A percentile compares a stretch with the other conserved stretches of the same genome.
These are phyloP conservation scores for Xerocomus brunneocitrinus DNA, from an alignment of 768 basidiomycete species.

Conservation along the genomic window DNA sequence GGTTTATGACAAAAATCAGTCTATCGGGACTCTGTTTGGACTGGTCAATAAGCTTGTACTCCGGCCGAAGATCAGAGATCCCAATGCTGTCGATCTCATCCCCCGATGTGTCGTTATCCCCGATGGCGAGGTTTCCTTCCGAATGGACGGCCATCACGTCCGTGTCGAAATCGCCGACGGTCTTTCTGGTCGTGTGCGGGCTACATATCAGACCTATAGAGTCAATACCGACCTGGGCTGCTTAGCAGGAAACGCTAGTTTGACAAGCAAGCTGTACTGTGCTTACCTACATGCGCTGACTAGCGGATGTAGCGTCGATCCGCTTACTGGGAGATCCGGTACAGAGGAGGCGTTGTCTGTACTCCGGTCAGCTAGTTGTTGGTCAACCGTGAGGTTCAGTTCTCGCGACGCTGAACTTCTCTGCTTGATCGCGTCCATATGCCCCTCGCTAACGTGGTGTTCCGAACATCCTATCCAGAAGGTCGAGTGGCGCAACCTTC, in stretches of 20 bases:
- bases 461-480: constrained; percentile 38
- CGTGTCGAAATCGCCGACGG: constrained; percentile 1
- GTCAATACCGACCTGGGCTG: constrained; percentile 28
- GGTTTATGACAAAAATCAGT: constrained; percentile 38
- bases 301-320: constrained; percentile 37
- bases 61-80: constrained; percentile 15
- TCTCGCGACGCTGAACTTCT: constrained; percentile 29
- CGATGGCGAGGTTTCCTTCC: constrained; percentile 19
- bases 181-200: neutral
- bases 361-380: constrained; percentile 33
- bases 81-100: neutral
- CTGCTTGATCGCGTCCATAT: constrained; percentile 29
- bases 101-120: constrained; percentile 36
- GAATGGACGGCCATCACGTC: constrained; percentile 8
- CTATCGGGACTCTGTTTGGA: constrained; percentile 40
- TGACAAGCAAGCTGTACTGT: constrained; percentile 31
- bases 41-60: constrained; percentile 37
- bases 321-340: constrained; percentile 30
- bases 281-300: constrained; percentile 44
- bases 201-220: constrained; percentile 23
- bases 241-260: constrained; percentile 4
- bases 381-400: constrained; percentile 35
- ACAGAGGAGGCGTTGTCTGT: constrained; percentile 30
- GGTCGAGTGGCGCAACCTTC: constrained; percentile 25
- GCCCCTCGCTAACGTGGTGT: constrained; percentile 33